Conservation (phyloP, 2,329 filamentous ascomycete genomes). For the Hypomyces perniciosus region DNA sequence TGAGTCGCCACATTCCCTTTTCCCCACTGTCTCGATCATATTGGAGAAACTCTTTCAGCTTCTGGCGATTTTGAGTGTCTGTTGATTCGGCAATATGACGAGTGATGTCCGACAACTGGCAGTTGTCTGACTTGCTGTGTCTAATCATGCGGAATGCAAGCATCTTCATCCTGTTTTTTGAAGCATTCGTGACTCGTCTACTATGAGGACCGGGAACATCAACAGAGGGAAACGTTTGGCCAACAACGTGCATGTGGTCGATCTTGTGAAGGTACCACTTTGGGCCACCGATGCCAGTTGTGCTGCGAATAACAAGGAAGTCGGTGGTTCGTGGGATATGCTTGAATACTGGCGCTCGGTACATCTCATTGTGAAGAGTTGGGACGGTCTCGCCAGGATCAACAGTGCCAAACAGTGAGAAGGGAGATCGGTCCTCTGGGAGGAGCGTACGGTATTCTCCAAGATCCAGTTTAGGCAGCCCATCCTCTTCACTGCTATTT, state of each 20-base stretch:
- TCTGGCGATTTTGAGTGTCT: slow-evolving; percentile 91
- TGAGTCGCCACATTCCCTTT: slow-evolving; percentile 76
- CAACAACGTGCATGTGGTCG: slow-evolving; percentile 84
- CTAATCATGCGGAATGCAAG: slow-evolving; percentile 84
- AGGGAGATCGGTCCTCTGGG: slow-evolving; percentile 91
- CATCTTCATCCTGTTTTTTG: slow-evolving; percentile 95
- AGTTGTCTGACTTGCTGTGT: slow-evolving; percentile 62
- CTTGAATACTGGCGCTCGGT: slow-evolving; percentile 86
- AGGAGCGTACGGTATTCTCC: slow-evolving; percentile 85
- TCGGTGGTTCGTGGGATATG: slow-evolving; percentile 73
- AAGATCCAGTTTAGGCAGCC: slow-evolving; percentile 72
- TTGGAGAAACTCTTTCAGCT: slow-evolving; percentile 91
- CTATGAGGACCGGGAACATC: slow-evolving; percentile 93
- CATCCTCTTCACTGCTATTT: slow-evolving; percentile 59
- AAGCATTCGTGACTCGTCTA: slow-evolving; percentile 91
- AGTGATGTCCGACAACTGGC: slow-evolving; percentile 79
- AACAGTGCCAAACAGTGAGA: slow-evolving; percentile 90
- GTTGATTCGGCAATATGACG: slow-evolving; percentile 88
- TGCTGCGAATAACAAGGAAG: slow-evolving; percentile 79
- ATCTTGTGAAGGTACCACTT: slow-evolving; percentile 82
- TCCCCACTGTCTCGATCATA: slow-evolving; percentile 71
- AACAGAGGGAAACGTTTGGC: slow-evolving; percentile 85
- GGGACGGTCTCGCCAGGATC: slow-evolving; percentile 85
- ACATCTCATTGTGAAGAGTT: slow-evolving; percentile 93
- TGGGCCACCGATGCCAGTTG: slow-evolving; percentile 70